These are phyloP conservation scores for Tilletia caries DNA, from an alignment of 1,284 basidiomycete genomes.

Conservation along the genomic window DNA sequence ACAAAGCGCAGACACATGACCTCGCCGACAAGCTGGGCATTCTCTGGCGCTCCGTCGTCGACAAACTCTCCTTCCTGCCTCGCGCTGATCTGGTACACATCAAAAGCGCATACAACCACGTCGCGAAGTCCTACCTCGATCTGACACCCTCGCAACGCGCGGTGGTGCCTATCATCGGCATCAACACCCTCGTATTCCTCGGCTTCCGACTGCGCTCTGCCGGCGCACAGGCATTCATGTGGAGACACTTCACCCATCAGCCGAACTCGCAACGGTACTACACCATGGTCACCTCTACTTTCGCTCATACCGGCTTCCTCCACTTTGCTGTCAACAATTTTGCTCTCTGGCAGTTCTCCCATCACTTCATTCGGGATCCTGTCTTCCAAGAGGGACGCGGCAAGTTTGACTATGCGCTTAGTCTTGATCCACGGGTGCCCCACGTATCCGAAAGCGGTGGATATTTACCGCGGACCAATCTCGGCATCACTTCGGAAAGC, in stretches of 20 bases:
- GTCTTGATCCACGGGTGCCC: slow-evolving; percentile 50
- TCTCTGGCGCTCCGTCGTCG: neutral
- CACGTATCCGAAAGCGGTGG: no score
- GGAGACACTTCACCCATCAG: slow-evolving; percentile 28
- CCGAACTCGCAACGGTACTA: slow-evolving; percentile 23
- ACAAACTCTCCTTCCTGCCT: neutral
- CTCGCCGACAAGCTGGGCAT: neutral
- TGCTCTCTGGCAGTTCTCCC: slow-evolving; percentile 57
- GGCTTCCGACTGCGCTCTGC: slow-evolving; percentile 24
- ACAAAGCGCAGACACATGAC: neutral
- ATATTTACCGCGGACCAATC: no score
- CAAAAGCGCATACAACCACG: slow-evolving; percentile 21
- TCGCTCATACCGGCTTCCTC: slow-evolving; percentile 29
- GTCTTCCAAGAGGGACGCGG: neutral
- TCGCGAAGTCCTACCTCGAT: slow-evolving; percentile 31
- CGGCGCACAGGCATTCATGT: slow-evolving; percentile 22
- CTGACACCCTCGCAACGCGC: slow-evolving; percentile 30
- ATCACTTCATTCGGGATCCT: slow-evolving; percentile 15
- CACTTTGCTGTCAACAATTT: slow-evolving; percentile 58
- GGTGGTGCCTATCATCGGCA: slow-evolving; percentile 33
- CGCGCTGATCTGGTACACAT: slow-evolving; percentile 5
- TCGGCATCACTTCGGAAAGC: no score
- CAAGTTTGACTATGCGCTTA: slow-evolving; percentile 23
- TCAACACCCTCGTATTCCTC: slow-evolving; percentile 33
- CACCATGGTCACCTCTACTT: slow-evolving; percentile 38